Percentiles rank a stretch among this genome's conserved stretches.
These are phyloP conservation scores for Chlorella ohadii DNA, from an alignment of 139 green algal species.

Conservation along the genomic window DNA sequence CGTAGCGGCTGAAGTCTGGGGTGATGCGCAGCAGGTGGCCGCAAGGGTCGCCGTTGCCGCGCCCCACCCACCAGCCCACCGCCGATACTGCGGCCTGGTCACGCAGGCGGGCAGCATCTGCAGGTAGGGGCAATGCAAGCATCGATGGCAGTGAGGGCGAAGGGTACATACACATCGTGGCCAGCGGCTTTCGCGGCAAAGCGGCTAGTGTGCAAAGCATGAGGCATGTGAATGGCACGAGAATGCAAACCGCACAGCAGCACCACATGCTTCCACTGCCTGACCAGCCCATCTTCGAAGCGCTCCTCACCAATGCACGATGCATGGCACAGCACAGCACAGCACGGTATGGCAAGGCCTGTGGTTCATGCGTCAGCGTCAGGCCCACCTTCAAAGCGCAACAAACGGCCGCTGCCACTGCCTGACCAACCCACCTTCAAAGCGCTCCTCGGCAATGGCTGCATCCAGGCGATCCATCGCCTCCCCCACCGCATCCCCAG, in stretches of 20 bases:
- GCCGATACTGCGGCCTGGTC: constrained; percentile 66
- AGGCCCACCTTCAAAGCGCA: no score
- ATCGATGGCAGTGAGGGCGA: not conserved
- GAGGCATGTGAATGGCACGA: no score
- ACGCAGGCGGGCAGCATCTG: constrained; percentile 65
- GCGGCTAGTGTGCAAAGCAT: no score
- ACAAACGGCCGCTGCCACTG: no score
- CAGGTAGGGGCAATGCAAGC: not conserved
- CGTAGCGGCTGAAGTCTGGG: constrained; percentile 56
- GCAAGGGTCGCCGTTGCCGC: constrained; percentile 64
- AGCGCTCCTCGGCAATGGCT: constrained; percentile 5
- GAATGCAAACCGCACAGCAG: no score
- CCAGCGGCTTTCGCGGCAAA: no score
- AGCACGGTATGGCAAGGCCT: no score
- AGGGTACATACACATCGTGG: not conserved
- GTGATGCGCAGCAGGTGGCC: constrained; percentile 81
- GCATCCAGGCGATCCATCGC: not conserved
- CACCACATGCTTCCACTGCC: no score
- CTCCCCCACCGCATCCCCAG: not conserved
- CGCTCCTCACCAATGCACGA: no score
- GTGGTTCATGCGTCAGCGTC: no score
- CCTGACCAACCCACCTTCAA: not conserved
- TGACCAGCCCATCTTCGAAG: no score
- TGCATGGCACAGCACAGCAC: no score
- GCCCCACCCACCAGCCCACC: constrained; percentile 82